Percentiles rank a stretch among this genome's conserved stretches.
Evolutionary conservation across 108 stramenopile species (phyloP).

Genomic region (Epithemia pelagica): DNA sequence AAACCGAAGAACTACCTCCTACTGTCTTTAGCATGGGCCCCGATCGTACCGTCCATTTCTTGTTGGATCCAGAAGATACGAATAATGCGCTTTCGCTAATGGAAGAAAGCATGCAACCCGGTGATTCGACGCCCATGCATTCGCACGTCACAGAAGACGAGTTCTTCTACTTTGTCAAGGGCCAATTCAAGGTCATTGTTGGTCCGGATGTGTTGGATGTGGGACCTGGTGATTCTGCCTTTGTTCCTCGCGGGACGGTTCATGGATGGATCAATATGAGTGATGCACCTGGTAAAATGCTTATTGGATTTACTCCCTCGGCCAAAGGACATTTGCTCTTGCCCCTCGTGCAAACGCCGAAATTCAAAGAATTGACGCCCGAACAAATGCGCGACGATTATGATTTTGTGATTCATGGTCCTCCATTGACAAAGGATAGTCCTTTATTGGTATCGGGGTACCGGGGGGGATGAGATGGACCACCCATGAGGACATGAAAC

Average conservation of each 20-base stretch:
- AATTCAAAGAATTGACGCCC: background rate
- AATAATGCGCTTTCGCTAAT: background rate
- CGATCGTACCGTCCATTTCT: background rate
- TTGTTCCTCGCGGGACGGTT: background rate
- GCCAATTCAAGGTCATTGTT: conserved; percentile 1
- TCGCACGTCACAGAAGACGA: background rate
- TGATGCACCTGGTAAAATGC: background rate
- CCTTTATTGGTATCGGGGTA: no score
- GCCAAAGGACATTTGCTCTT: background rate
- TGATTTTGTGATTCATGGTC: background rate
- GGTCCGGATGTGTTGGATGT: background rate
- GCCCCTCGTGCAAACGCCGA: background rate
- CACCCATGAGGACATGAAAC: no score
- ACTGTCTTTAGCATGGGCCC: background rate
- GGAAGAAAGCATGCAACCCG: background rate
- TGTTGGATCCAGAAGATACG: background rate
- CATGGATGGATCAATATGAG: background rate
- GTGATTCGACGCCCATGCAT: background rate
- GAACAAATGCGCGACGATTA: background rate
- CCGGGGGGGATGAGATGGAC: no score
- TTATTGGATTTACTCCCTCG: background rate
- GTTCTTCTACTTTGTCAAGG: background rate
- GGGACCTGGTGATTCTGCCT: background rate
- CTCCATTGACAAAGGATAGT: no score
- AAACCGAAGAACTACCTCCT: background rate